Evolutionary conservation across 2,329 filamentous ascomycete species (phyloP).

Genomic region (Zymoseptoria crescenta): DNA sequence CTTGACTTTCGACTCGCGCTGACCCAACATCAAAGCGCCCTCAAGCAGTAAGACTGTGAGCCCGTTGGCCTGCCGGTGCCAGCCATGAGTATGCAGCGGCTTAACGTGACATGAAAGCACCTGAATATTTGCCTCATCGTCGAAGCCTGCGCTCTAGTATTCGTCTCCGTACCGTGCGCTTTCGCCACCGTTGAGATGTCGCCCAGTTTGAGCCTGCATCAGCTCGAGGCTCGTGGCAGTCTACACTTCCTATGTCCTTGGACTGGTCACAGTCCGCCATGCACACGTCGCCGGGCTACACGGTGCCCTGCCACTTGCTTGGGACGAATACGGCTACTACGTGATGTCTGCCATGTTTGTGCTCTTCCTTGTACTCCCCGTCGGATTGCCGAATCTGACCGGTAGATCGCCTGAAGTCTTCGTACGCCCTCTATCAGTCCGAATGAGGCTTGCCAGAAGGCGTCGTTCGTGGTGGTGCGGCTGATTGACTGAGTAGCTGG

Average conservation of each 20-base stretch:
- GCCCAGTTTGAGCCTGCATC: constrained; percentile 49
- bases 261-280: constrained; percentile 51
- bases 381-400: constrained; percentile 38
- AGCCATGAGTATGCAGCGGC: too few relatives aligned
- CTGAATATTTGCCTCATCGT: constrained; percentile 45
- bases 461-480: too few relatives aligned
- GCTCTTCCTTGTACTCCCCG: constrained; percentile 36
- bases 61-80: too few relatives aligned
- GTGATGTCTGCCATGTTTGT: constrained; percentile 37
- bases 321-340: constrained; percentile 34
- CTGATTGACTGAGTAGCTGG: too few relatives aligned
- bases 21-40: too few relatives aligned
- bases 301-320: constrained; percentile 37
- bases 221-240: constrained; percentile 50
- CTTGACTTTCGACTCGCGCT: too few relatives aligned
- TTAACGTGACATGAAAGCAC: constrained; percentile 34
- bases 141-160: constrained; percentile 52
- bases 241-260: constrained; percentile 55
- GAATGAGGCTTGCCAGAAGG: too few relatives aligned
- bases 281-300: constrained; percentile 37
- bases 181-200: constrained; percentile 49
- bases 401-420: constrained; percentile 36
- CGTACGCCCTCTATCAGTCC: too few relatives aligned
- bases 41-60: too few relatives aligned
- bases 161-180: constrained; percentile 49